Evolutionary conservation across 2,329 filamentous ascomycete genomes (phyloP).

Genomic region (Akanthomyces lecanii): DNA sequence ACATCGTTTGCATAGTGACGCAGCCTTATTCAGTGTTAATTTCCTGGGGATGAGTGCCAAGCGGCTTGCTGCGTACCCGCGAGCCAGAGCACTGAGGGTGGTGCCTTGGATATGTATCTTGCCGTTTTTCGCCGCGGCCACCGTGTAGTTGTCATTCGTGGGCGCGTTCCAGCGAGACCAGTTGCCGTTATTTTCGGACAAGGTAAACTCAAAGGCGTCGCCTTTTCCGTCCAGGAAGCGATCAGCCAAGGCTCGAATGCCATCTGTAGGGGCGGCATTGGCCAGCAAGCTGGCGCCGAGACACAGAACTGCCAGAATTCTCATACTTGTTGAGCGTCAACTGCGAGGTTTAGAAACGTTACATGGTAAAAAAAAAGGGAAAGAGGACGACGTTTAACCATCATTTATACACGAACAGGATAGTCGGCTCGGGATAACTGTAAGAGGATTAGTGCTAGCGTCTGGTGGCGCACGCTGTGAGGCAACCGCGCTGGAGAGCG

Average conservation of each 20-base stretch:
- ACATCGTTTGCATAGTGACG: slow-evolving; percentile 22
- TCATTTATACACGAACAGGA: background rate
- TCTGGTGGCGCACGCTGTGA: background rate
- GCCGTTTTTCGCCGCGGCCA: slow-evolving; percentile 12
- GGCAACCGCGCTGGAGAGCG: background rate
- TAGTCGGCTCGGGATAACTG: background rate
- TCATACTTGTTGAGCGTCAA: background rate
- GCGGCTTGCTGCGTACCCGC: slow-evolving; percentile 19
- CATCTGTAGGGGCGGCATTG: slow-evolving; percentile 5
- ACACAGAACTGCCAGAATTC: background rate
- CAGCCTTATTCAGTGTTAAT: slow-evolving; percentile 3
- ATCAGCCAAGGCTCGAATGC: slow-evolving; percentile 20
- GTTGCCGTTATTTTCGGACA: slow-evolving; percentile 16
- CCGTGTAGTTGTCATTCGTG: slow-evolving; percentile 22
- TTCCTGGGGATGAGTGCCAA: background rate
- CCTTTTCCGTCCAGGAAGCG: slow-evolving; percentile 19
- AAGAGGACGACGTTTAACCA: background rate
- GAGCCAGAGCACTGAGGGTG: slow-evolving; percentile 22
- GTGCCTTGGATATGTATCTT: slow-evolving; percentile 22
- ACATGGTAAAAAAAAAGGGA: background rate
- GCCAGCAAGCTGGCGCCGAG: background rate
- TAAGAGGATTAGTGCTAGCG: slow-evolving; percentile 1
- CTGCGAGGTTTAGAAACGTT: background rate
- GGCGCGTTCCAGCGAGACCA: slow-evolving; percentile 23
- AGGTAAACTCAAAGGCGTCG: slow-evolving; percentile 19